Percentiles rank a stretch among this genome's conserved stretches.
phyloP scores from a whole-genome alignment of 495 filamentous ascomycete species.

The Podospora bellae-mahoneyi region DNA sequence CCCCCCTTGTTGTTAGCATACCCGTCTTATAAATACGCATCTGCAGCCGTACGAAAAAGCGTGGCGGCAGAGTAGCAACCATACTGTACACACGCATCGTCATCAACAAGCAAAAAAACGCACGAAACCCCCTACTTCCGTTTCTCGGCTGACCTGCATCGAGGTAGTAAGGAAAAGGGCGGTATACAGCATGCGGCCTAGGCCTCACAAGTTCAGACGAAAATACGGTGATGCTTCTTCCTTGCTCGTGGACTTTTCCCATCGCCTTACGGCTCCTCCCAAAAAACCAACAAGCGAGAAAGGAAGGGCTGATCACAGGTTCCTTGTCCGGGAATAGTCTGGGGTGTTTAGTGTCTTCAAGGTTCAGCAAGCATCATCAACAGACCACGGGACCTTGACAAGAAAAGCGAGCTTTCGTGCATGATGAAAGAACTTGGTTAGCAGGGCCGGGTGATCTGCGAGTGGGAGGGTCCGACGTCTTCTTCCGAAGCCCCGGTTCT shows the following conservation, averaged over 20 bases:
- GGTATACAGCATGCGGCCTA: no score
- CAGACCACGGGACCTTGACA: background rate
- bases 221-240: no score
- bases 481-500: background rate
- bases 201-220: no score
- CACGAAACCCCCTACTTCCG: background rate
- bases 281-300: background rate
- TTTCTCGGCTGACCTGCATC: background rate
- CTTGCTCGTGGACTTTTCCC: no score
- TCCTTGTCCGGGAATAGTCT: background rate
- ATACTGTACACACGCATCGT: background rate
- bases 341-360: background rate
- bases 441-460: constrained; percentile 4
- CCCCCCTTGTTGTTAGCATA: no score
- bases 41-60: background rate
- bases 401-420: background rate
- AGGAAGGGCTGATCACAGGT: background rate
- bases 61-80: background rate
- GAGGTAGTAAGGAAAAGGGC: no score
- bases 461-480: background rate
- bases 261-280: no score
- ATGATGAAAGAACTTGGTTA: background rate
- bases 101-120: background rate
- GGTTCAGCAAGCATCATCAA: background rate
- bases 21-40: background rate